Evolutionary conservation across 176 grass and related monocot species (phyloP).

Genomic region (Pontederia crassipes): DNA sequence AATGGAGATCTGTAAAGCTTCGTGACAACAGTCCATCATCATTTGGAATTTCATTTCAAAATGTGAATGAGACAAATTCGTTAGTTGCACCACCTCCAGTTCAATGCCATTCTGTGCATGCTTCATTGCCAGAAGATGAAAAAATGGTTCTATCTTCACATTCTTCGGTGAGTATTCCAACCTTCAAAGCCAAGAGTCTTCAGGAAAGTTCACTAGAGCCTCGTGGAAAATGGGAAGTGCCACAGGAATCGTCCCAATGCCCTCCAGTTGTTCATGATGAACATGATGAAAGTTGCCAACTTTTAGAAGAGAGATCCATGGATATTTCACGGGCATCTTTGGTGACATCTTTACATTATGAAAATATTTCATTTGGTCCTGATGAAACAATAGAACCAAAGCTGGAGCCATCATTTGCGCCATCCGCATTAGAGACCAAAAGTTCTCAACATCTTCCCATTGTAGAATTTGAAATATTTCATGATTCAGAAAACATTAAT

Average conservation of each 20-base stretch:
- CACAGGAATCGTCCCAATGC: not conserved
- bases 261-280: not conserved
- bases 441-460: constrained; percentile 12
- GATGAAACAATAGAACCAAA: not conserved
- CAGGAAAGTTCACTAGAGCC: not conserved
- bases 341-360: constrained; percentile 17
- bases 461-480: constrained; percentile 21
- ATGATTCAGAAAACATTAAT: constrained; percentile 19
- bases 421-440: constrained; percentile 13
- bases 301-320: constrained; percentile 18
- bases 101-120: constrained; percentile 8
- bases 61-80: constrained; percentile 20
- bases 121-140: not conserved
- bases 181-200: too few relatives aligned
- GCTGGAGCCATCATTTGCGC: constrained; percentile 6
- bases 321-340: constrained; percentile 2
- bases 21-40: constrained; percentile 16
- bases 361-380: constrained; percentile 12
- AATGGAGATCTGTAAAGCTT: constrained; percentile 80
- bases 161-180: not conserved
- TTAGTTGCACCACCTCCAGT: constrained; percentile 9
- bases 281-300: not conserved
- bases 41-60: constrained; percentile 16
- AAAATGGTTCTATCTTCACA: constrained; percentile 13
- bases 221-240: not conserved